phyloP scores from a whole-genome alignment of 2,329 filamentous ascomycete species.

The Aspergillus eucalypticola region DNA sequence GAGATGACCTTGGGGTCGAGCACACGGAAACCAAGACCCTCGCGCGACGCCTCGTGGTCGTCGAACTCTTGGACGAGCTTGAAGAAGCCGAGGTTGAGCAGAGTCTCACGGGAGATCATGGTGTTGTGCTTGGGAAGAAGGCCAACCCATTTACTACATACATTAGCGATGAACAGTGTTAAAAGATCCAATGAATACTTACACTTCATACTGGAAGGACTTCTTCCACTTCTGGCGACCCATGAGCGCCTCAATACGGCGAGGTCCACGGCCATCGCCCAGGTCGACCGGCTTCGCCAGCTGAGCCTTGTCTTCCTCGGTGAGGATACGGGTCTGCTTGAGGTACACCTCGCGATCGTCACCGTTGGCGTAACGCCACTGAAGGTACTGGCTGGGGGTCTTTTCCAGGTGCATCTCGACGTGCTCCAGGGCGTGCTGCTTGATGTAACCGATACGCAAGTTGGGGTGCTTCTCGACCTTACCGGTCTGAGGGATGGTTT shows the following conservation, averaged over 20 bases:
- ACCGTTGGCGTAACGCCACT: constrained; percentile 97
- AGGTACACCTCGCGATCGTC: constrained; percentile 95
- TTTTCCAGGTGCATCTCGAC: constrained; percentile 99
- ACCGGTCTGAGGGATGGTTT: constrained; percentile 77
- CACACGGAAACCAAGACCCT: constrained; percentile 93
- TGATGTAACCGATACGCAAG: constrained; percentile 98
- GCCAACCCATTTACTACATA: constrained; percentile 74
- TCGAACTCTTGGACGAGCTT: constrained; percentile 98
- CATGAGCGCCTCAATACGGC: constrained; percentile 83
- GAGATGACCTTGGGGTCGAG: constrained; percentile 91
- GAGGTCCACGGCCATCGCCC: constrained; percentile 73
- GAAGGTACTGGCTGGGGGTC: constrained; percentile 97
- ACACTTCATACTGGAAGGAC: constrained; percentile 96
- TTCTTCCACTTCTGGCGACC: constrained; percentile 99
- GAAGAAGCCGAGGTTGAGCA: constrained; percentile 79
- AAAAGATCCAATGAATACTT: constrained; percentile 39
- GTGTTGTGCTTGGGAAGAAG: constrained; percentile 91
- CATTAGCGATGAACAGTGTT: constrained; percentile 8
- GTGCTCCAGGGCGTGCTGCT: constrained; percentile 98
- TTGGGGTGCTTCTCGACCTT: constrained; percentile 98
- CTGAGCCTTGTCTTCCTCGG: constrained; percentile 79
- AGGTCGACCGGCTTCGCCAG: constrained; percentile 90
- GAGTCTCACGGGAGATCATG: constrained; percentile 88
- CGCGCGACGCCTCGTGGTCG: constrained; percentile 96
- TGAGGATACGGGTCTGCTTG: constrained; percentile 93